Evolutionary conservation across 164 flowering plant species (phyloP), one percentile per base, ranked within the genome.

Genomic region (Kalanchoe fedtschenkoi): DNA sequence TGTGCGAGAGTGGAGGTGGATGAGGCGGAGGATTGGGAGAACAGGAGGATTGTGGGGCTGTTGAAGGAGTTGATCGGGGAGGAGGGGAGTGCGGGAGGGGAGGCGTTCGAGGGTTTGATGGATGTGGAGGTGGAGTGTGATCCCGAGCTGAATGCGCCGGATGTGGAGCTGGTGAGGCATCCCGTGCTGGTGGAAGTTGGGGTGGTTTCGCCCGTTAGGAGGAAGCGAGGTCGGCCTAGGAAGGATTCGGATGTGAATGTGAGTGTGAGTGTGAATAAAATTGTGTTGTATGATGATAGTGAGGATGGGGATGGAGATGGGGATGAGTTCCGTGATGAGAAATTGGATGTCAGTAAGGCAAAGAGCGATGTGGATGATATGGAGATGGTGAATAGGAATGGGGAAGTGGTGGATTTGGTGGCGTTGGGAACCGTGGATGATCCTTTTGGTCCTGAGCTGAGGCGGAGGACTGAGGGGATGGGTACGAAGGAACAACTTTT

Each of bases 401-500:
- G 85, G 0, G 72, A 46, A 19, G 69, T 62, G 22, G 81, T 79
- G 46, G 83, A 90, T 69, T 51, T 80, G 26, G 75, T 60, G n/a
- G 77, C 71, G 2, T 66, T 88, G 77, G 84, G 72, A 8, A 72
- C 60, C 61, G 11, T 37, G 29, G 78, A 71, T 30, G 87, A 83
- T 62, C 83, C 84, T 0, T 83, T 66, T 62, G 77, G 70, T 34
- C 67, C 58, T 53, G 93, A 83, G 61, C 65, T 92, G 75, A 72
- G 63, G 73, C 74, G 75, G 80, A 73, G 74, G 61, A 84, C 93
- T 1, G 69, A 37, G 35, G 95, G 87, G 13, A 59, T 83, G 79
- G 59, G 41, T 59, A 81, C 69, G 2, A 78, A 78, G 44, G 84
- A 62, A 26, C 80, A 78, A 61, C 69, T 87, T 62, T 66, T 87